A percentile compares a stretch with the other conserved stretches of the same genome.
Evolutionary conservation across 305 asterid species (phyloP).

Genomic region (Andrographis paniculata): DNA sequence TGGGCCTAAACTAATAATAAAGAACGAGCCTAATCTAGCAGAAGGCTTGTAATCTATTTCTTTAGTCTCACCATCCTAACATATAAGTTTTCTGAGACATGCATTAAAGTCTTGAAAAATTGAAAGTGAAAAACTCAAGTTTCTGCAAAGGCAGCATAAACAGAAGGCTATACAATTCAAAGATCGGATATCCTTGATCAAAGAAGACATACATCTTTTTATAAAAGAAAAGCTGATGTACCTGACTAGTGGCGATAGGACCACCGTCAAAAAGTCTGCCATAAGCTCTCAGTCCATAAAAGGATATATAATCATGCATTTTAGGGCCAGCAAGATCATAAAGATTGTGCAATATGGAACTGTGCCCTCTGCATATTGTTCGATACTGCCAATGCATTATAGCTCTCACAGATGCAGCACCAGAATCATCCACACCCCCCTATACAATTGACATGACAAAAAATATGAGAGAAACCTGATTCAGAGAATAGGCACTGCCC

Average conservation of each 20-base stretch:
- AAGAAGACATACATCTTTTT: conserved; percentile 2
- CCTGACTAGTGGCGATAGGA: conserved; percentile 89
- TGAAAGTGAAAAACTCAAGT: neutral
- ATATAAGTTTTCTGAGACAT: too few species aligned
- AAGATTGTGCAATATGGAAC: conserved; percentile 83
- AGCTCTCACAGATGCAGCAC: conserved; percentile 98
- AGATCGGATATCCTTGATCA: conserved; percentile 6
- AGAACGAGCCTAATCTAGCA: too few species aligned
- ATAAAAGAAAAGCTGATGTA: conserved; percentile 18
- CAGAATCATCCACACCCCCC: conserved; percentile 99
- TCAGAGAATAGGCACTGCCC: conserved; percentile 9
- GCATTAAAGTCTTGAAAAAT: too few species aligned
- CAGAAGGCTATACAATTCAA: conserved; percentile 6
- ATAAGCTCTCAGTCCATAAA: conserved; percentile 76
- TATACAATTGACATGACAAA: conserved; percentile 25
- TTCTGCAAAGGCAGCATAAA: conserved; percentile 6
- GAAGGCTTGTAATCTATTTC: too few species aligned
- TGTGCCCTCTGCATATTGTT: conserved; percentile 70
- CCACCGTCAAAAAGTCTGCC: conserved; percentile 84
- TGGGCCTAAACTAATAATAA: too few species aligned
- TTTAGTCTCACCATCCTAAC: too few species aligned
- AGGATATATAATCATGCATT: conserved; percentile 84
- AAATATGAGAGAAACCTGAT: conserved; percentile 5
- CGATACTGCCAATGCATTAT: conserved; percentile 99
- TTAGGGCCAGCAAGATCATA: conserved; percentile 59